Evolutionary conservation across 1,284 basidiomycete genomes (phyloP).

Genomic region (Moesziomyces sp.): DNA sequence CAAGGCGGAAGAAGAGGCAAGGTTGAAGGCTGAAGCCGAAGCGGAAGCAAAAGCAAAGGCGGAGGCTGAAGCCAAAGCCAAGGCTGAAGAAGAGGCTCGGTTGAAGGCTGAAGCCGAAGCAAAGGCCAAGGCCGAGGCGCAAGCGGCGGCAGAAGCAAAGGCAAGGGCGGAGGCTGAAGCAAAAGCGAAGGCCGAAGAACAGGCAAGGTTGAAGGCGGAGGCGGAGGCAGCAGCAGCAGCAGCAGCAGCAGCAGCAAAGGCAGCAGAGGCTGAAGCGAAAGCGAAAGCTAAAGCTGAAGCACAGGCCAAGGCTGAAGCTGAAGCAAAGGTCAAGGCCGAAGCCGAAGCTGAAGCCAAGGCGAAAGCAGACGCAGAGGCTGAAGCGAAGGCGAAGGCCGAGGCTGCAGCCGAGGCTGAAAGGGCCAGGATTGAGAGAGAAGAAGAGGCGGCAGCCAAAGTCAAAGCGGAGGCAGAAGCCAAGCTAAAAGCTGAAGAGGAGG

Average conservation of each 20-base stretch:
- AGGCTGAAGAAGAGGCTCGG: not conserved
- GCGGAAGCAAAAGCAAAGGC: not conserved
- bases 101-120: not conserved
- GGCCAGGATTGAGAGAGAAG: not conserved
- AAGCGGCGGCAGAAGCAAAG: constrained; percentile 4
- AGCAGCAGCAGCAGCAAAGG: constrained; percentile 1
- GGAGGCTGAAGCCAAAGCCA: not conserved
- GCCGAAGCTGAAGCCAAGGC: not conserved
- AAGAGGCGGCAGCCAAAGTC: constrained; percentile 2
- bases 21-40: not conserved
- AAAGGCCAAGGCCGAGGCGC: not conserved
- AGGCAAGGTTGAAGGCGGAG: constrained; percentile 1
- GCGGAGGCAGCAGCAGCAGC: constrained; percentile 2
- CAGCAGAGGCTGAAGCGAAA: constrained; percentile 5
- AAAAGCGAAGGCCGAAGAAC: constrained; percentile 3
- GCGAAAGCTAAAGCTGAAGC: not conserved
- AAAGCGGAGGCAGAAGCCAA: constrained; percentile 3
- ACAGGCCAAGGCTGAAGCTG: not conserved
- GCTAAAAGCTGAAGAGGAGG: constrained; percentile 2
- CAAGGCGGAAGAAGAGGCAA: not conserved
- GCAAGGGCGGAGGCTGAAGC: constrained; percentile 2
- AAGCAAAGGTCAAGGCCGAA: constrained; percentile 3
- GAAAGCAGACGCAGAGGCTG: not conserved
- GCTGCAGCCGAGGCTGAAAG: constrained; percentile 5
- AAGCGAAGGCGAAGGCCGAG: constrained; percentile 2